Evolutionary conservation across 306 rosid genomes (phyloP).

Genomic region (Castanopsis chinensis): DNA sequence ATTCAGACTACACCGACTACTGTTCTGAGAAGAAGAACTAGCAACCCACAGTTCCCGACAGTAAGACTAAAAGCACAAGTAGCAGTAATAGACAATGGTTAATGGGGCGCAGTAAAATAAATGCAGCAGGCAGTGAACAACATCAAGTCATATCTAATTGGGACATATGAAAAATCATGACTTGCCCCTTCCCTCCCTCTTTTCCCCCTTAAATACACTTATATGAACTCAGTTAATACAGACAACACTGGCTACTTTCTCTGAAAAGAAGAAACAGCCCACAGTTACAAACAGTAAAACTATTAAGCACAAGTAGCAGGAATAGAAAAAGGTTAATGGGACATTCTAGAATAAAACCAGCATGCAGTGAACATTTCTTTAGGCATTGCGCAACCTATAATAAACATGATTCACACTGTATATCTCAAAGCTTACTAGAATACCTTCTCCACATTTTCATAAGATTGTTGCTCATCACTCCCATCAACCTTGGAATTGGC

Average conservation of each 20-base stretch:
- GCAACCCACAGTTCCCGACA: too few species aligned
- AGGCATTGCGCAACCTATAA: background rate
- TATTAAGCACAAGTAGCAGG: slow-evolving; percentile 1
- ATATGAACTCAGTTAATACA: background rate
- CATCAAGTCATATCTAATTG: too few species aligned
- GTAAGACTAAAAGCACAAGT: too few species aligned
- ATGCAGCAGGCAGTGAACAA: too few species aligned
- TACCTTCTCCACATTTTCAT: slow-evolving; percentile 44
- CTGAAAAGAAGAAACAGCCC: background rate
- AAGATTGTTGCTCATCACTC: slow-evolving; percentile 27
- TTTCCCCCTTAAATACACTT: too few species aligned
- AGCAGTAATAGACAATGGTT: too few species aligned
- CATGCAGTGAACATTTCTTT: background rate
- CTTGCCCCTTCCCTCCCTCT: too few species aligned
- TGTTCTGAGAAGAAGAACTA: too few species aligned
- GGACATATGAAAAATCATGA: too few species aligned
- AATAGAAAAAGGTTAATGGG: background rate
- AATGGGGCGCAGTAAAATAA: too few species aligned
- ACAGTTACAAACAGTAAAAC: background rate
- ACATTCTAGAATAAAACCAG: background rate
- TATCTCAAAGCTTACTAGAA: slow-evolving; percentile 1
- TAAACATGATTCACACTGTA: background rate
- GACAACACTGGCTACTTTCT: background rate
- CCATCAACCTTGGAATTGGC: slow-evolving; percentile 27
- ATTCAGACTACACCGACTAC: too few species aligned